These are phyloP conservation scores for Termitomyces sp. DNA, from an alignment of 768 basidiomycete genomes.

Conservation along the genomic window DNA sequence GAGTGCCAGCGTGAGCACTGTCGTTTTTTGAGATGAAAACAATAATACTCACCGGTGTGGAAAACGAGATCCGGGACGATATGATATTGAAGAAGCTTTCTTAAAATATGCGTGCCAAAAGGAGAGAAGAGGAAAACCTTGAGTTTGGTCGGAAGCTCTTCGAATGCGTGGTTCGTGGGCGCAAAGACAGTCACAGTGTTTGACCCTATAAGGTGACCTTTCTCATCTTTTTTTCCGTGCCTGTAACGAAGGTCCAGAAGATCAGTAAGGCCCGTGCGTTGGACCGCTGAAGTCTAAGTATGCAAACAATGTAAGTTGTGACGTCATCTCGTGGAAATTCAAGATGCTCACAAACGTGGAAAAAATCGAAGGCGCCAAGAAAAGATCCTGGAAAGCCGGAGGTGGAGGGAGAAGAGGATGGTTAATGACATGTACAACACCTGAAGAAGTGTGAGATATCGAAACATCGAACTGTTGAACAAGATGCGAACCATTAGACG, in stretches of 20 bases:
- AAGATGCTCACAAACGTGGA: conserved; percentile 38
- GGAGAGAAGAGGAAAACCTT: conserved; percentile 58
- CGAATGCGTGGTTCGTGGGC: conserved; percentile 48
- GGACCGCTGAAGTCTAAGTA: conserved; percentile 53
- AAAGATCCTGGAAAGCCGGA: conserved; percentile 45
- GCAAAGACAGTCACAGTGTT: conserved; percentile 51
- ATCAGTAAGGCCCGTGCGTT: conserved; percentile 43
- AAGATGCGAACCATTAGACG: conserved; percentile 46
- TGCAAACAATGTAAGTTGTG: background rate
- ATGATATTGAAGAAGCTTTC: conserved; percentile 58
- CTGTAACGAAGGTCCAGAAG: conserved; percentile 44
- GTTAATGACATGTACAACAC: conserved; percentile 50
- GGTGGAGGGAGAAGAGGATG: conserved; percentile 55
- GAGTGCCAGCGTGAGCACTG: background rate
- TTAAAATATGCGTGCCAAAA: conserved; percentile 45
- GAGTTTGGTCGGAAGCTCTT: conserved; percentile 46
- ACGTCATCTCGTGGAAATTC: conserved; percentile 1
- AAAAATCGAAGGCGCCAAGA: conserved; percentile 38
- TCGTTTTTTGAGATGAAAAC: background rate
- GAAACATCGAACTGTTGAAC: background rate
- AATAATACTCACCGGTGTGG: conserved; percentile 39
- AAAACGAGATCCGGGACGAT: conserved; percentile 46
- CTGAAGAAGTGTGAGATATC: conserved; percentile 19
- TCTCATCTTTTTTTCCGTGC: conserved; percentile 29
- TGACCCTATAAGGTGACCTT: conserved; percentile 40